phyloP scores from a whole-genome alignment of 2,329 filamentous ascomycete species.

The Ophiostoma angusticollis region DNA sequence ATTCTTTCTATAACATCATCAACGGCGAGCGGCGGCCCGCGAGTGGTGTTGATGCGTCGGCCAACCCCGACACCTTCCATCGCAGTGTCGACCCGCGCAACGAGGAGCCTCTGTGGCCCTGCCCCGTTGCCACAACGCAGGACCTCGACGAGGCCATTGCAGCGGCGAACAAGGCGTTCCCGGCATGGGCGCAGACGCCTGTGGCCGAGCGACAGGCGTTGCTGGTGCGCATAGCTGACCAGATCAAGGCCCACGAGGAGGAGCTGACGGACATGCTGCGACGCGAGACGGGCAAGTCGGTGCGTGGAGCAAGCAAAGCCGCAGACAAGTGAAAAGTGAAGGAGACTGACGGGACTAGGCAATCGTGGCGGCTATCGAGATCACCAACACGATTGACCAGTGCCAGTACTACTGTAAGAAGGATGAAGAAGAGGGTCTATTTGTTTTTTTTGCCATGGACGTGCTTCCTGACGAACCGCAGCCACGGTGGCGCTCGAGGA shows the following conservation, averaged over 20 bases:
- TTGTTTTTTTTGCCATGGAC: no score
- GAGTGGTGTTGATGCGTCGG: no score
- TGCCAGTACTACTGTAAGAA: conserved; percentile 26
- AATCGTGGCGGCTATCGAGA: conserved; percentile 26
- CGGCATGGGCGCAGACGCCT: conserved; percentile 32
- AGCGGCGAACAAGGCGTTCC: conserved; percentile 32
- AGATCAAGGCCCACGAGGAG: conserved; percentile 26
- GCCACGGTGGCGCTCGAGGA: conserved; percentile 28
- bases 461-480: no score
- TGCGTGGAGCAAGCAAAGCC: no score
- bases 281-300: conserved; percentile 40
- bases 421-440: no score
- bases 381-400: conserved; percentile 25
- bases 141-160: conserved; percentile 34
- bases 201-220: conserved; percentile 29
- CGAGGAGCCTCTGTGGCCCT: conserved; percentile 30
- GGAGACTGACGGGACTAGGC: no score
- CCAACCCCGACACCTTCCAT: no score
- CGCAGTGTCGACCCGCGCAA: conserved; percentile 32
- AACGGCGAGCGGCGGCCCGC: no score
- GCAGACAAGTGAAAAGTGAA: no score
- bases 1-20: no score
- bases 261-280: conserved; percentile 32
- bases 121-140: conserved; percentile 27
- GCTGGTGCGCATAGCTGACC: conserved; percentile 27